phyloP scores from a whole-genome alignment of 768 basidiomycete species.

The Boletus rubroflammeus region DNA sequence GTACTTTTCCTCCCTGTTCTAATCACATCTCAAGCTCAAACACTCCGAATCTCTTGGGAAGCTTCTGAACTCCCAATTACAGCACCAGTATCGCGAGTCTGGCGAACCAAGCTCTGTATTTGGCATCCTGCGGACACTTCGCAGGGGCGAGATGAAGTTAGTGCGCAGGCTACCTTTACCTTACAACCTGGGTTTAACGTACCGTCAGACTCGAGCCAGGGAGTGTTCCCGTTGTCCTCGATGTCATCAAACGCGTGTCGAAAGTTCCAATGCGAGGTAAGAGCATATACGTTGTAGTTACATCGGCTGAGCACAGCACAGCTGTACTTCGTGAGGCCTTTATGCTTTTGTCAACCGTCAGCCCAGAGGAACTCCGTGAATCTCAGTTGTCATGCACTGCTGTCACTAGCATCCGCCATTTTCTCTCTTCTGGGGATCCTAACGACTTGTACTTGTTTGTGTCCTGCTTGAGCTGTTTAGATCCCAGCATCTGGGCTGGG shows the following conservation, averaged over 20 bases:
- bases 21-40: constrained; percentile 18
- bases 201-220: constrained; percentile 21
- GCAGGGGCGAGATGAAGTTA: constrained; percentile 22
- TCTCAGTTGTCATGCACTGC: constrained; percentile 23
- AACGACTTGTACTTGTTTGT: constrained; percentile 69
- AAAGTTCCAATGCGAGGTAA: constrained; percentile 26
- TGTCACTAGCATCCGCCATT: constrained; percentile 47
- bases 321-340: constrained; percentile 35
- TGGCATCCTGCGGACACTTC: constrained; percentile 23
- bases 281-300: not conserved
- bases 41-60: constrained; percentile 19
- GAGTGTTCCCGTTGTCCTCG: constrained; percentile 18
- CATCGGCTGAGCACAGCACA: constrained; percentile 20
- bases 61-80: constrained; percentile 23
- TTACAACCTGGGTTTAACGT: not conserved
- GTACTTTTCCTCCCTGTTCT: not conserved
- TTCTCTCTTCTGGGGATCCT: constrained; percentile 54
- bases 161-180: constrained; percentile 1
- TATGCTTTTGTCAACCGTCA: constrained; percentile 27
- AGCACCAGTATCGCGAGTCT: constrained; percentile 10
- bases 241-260: constrained; percentile 26
- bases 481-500: constrained; percentile 67
- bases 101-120: not conserved
- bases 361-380: constrained; percentile 17
- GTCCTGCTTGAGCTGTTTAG: constrained; percentile 55